Conservation (phyloP, 371 early-diverging fungal genomes). For the Dinochytrium kinnereticum region DNA sequence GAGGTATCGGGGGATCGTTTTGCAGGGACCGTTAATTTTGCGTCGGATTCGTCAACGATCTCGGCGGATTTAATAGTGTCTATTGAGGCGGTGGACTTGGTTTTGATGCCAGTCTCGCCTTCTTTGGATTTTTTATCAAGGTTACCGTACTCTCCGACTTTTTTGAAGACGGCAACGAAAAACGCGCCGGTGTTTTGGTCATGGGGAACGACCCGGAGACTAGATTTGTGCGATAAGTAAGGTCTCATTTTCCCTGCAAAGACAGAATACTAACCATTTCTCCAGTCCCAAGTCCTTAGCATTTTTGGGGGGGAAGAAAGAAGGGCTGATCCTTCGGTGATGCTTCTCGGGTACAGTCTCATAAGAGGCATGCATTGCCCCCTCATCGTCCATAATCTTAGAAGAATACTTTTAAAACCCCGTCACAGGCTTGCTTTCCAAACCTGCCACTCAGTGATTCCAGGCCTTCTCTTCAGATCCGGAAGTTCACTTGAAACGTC, state of each 20-base stretch:
- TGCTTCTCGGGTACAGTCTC: slow-evolving; percentile 64
- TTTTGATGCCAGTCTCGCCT: neutral
- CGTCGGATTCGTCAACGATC: too few relatives aligned
- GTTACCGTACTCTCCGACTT: slow-evolving; percentile 54
- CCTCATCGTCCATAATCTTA: slow-evolving; percentile 61
- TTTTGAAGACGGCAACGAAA: slow-evolving; percentile 97
- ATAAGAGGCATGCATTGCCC: slow-evolving; percentile 57
- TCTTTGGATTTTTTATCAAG: slow-evolving; percentile 28
- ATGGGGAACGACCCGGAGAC: slow-evolving; percentile 93
- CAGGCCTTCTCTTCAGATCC: slow-evolving; percentile 78
- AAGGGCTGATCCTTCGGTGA: slow-evolving; percentile 34
- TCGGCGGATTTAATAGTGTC: neutral
- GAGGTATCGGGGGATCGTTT: too few relatives aligned
- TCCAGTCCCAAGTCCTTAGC: slow-evolving; percentile 73
- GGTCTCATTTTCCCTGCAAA: too few relatives aligned
- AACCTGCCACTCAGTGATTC: slow-evolving; percentile 68
- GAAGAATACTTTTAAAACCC: slow-evolving; percentile 14
- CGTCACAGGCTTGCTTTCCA: slow-evolving; percentile 92
- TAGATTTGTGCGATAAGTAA: neutral
- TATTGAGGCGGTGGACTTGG: neutral
- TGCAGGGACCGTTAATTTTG: too few relatives aligned
- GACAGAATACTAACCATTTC: slow-evolving; percentile 58
- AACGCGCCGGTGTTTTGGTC: slow-evolving; percentile 99
- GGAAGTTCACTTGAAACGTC: slow-evolving; percentile 82
- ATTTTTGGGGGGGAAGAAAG: slow-evolving; percentile 79